A percentile compares a stretch with the other conserved stretches of the same genome.
These are phyloP conservation scores for Prunus yedoensis DNA, from an alignment of 331 rosid species.

Conservation along the genomic window DNA sequence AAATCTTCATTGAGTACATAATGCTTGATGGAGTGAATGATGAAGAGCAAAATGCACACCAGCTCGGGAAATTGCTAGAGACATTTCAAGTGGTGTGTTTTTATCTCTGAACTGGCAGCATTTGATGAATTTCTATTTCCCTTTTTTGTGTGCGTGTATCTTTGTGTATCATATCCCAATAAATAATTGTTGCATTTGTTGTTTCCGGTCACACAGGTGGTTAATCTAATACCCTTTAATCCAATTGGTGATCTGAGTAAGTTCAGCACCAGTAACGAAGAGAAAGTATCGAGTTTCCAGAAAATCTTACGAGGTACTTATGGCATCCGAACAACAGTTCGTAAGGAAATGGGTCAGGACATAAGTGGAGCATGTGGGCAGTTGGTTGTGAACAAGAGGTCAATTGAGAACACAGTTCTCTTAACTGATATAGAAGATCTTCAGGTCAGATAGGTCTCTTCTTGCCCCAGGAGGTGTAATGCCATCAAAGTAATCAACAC, in stretches of 20 bases:
- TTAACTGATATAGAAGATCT: constrained; percentile 92
- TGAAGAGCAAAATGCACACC: constrained; percentile 91
- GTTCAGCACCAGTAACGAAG: constrained; percentile 63
- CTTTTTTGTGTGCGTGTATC: background rate
- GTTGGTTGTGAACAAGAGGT: constrained; percentile 63
- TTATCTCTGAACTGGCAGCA: background rate
- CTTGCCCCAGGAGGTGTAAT: background rate
- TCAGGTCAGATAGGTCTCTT: constrained; percentile 26
- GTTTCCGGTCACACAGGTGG: constrained; percentile 60
- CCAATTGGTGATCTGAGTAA: constrained; percentile 82
- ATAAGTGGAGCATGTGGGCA: constrained; percentile 99
- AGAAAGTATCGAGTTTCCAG: constrained; percentile 72
- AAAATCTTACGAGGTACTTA: constrained; percentile 75
- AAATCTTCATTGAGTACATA: constrained; percentile 88
- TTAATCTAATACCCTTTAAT: constrained; percentile 95
- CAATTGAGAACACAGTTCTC: constrained; percentile 39
- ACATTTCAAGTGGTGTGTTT: constrained; percentile 82
- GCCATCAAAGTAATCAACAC: background rate
- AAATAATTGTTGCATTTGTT: constrained; percentile 5
- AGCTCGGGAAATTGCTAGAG: constrained; percentile 75
- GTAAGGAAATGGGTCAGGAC: constrained; percentile 95
- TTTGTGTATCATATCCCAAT: background rate
- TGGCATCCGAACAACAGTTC: constrained; percentile 76
- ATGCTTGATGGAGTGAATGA: constrained; percentile 97
- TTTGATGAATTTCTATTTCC: background rate